Evolutionary conservation across 2,329 filamentous ascomycete genomes (phyloP).

Genomic region (Macroventuria anomochaeta): DNA sequence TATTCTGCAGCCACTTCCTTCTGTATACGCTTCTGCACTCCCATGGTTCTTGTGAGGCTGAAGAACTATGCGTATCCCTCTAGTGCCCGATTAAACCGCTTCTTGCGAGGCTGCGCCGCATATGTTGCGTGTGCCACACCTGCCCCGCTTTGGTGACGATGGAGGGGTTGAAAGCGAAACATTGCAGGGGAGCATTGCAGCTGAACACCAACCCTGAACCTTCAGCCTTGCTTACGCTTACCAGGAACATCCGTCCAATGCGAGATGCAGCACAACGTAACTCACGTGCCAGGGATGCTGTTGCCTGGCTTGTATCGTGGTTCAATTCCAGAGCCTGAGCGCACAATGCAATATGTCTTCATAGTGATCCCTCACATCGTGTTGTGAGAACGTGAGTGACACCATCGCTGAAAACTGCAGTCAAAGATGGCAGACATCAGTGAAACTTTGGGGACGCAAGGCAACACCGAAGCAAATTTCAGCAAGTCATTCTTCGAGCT

Average conservation of each 20-base stretch:
- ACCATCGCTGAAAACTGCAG: no score
- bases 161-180: constrained; percentile 6
- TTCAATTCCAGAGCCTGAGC: neutral
- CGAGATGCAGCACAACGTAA: neutral
- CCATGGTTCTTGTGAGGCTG: constrained; percentile 5
- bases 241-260: neutral
- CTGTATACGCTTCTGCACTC: neutral
- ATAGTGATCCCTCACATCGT: neutral
- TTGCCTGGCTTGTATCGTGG: neutral
- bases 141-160: constrained; percentile 18
- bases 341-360: neutral
- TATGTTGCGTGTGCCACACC: constrained; percentile 11
- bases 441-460: neutral
- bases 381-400: neutral
- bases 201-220: constrained; percentile 3
- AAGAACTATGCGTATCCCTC: neutral
- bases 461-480: neutral
- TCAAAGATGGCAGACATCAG: neutral
- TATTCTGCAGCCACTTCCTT: neutral
- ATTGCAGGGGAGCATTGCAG: neutral
- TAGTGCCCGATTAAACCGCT: constrained; percentile 2
- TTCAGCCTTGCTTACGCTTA: constrained; percentile 4
- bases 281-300: neutral
- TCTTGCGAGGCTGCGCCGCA: constrained; percentile 6
- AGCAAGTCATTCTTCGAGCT: neutral